These are phyloP conservation scores for Apiospora sp. DNA, from an alignment of 2,329 filamentous ascomycete genomes.

Conservation along the genomic window DNA sequence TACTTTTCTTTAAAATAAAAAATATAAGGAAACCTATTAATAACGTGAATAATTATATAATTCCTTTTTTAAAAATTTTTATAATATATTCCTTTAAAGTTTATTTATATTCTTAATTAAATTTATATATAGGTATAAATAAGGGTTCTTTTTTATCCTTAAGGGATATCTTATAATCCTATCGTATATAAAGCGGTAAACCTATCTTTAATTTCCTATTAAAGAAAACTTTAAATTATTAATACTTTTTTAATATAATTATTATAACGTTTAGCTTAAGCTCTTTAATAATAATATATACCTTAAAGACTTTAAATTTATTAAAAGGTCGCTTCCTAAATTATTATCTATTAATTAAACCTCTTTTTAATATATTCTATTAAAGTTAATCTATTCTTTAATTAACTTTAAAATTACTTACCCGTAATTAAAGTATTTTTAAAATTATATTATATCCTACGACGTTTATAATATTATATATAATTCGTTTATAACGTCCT, in stretches of 20 bases:
- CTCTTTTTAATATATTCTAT: too few species aligned
- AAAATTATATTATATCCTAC: too few species aligned
- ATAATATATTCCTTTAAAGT: not conserved
- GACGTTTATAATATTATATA: too few species aligned
- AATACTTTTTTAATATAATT: not conserved
- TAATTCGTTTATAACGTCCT: too few species aligned
- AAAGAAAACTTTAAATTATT: not conserved
- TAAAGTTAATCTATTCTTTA: too few species aligned
- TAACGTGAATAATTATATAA: not conserved
- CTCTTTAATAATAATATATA: not conserved
- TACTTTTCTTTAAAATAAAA: not conserved
- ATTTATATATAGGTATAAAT: not conserved
- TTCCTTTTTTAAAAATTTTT: not conserved
- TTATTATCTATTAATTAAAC: too few species aligned
- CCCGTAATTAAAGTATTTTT: too few species aligned
- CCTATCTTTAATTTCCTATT: not conserved
- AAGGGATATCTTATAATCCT: not conserved
- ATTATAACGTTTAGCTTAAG: not conserved
- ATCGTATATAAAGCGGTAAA: not conserved
- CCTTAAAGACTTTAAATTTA: not conserved
- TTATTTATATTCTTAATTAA: not conserved
- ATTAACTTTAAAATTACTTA: too few species aligned
- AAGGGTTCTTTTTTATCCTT: not conserved
- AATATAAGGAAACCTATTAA: not conserved
- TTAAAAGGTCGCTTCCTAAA: too few species aligned